These are phyloP conservation scores for Ascochyta lentis DNA, from an alignment of 2,329 filamentous ascomycete genomes.

Conservation along the genomic window DNA sequence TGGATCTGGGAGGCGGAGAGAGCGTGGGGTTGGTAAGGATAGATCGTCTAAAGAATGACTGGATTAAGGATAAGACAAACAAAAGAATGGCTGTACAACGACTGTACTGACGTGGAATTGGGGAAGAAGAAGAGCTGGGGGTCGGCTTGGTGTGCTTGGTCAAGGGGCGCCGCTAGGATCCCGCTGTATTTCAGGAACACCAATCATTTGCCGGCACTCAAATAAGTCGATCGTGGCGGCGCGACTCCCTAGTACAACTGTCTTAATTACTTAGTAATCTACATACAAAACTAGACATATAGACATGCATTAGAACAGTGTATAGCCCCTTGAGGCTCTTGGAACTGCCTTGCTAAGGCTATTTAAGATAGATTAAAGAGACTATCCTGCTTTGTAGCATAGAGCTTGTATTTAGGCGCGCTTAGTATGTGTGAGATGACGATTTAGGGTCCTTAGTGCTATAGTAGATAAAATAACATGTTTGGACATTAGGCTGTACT, in stretches of 20 bases:
- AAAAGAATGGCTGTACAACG: slow-evolving; percentile 36
- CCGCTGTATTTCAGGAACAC: slow-evolving; percentile 23
- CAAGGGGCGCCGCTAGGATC: slow-evolving; percentile 35
- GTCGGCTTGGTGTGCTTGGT: slow-evolving; percentile 25
- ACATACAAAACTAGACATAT: too few relatives aligned
- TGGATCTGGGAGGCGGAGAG: slow-evolving; percentile 1
- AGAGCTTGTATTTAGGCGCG: background rate
- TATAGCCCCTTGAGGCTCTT: too few relatives aligned
- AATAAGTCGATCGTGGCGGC: background rate
- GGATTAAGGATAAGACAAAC: slow-evolving; percentile 23
- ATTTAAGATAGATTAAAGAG: background rate
- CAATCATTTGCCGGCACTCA: slow-evolving; percentile 14
- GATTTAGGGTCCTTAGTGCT: background rate
- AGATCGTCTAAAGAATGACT: slow-evolving; percentile 18
- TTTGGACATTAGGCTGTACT: background rate
- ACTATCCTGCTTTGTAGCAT: background rate
- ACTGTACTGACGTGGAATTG: slow-evolving; percentile 26
- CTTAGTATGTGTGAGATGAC: background rate
- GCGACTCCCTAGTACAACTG: too few relatives aligned
- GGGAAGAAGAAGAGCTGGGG: slow-evolving; percentile 19
- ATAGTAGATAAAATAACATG: background rate
- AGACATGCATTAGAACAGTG: too few relatives aligned
- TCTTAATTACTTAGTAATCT: too few relatives aligned
- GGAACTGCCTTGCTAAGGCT: background rate
- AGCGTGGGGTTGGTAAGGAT: background rate